Evolutionary conservation across 2,329 filamentous ascomycete species (phyloP), one percentile per base, ranked within the genome.

Genomic region (Ascosphaera acerosa): DNA sequence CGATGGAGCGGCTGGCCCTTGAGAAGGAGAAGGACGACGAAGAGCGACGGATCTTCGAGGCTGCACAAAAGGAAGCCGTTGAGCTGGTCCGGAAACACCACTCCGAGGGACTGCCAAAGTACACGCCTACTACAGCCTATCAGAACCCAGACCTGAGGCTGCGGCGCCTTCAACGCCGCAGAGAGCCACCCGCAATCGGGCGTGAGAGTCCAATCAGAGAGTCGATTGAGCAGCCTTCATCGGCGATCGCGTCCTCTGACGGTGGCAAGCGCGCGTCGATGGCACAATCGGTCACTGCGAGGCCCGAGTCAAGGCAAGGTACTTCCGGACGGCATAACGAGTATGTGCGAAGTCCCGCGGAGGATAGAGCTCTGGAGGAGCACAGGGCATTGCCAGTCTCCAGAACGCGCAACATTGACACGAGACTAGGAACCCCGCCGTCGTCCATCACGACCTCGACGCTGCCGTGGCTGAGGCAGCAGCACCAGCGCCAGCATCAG

Each of bases 71-170:
- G 32, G 68, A 73, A 44, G 68, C 68, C 9, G 62, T 64, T 1
- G 63, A 70, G 39, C 51, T 72, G 20, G 67, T 73, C n/a, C 66
- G 61, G 59, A 64, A 63, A 42, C 67, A 72, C 43, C 58, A 58
- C 38, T 62, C 66, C 38, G 59, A 64, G 9, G 54, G 57, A 4
- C 49, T 59, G 17, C 50, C 57, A 2, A 54, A 51, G 28, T 54
- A 52, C 31, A 61, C 60, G 36, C 57, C 62, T 10, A 51, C 58
- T 38, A 54, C 52, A 7, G 47, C 55, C 6, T 58, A 58, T 38
- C 45, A 43, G 38, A 58, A 58, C 33, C 55, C 55, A 0, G 55
- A 59, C 34, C 30, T 49, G 26, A 36, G 45, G 39, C 16, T 35
- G 35, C 26, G 26, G 6, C 12, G 6, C 6, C 26, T 6, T 6